Evolutionary conservation across 192 early-diverging fungal genomes (phyloP), one percentile per base, ranked within the genome.

Genomic region (Funneliformis mosseae): DNA sequence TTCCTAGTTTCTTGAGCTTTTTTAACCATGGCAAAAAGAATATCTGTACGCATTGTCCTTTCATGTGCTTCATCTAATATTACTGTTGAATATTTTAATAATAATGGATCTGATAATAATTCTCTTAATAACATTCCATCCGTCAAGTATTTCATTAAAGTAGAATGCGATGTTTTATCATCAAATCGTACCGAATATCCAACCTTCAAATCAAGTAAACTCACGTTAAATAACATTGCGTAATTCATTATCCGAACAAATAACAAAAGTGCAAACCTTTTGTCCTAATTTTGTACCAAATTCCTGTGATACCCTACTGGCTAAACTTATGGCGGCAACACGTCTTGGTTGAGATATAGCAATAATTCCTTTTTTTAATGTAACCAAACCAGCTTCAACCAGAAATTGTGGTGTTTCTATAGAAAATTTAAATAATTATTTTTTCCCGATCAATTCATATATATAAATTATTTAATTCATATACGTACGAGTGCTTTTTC

Each of bases 31-130:
- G 97, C 98, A 86, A 99, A 95, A 43, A 99, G 81, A 61, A 99
- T 94, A 84, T 99, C 98, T 0, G 98, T 73, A 27, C 98, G 88
- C 81, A 99, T 78, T 0, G 95, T 98, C n/a, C 98, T 92, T 85
- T 99, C 98, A 83, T 99, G 98, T 1, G 98, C 98, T 82, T 99
- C 98, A 79, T 99, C 98, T 46, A 99, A 82, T 39, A 99, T 90
- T 79, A 99, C 91, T 9, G 94, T 93, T 42, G 91, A 91, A 84
- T 99, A 99, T 42, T 89, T 82, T 2, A 85, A 78, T 10, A 99
- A 82, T 71, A 96, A 67, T 21, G 89, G 88, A 82, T 99, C 97
- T 5, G 92, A 88, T 70, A 98, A 84, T 6, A 98, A 88, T 83
- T 99, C 98, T 8, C 97, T 88, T 28, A 99, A 81, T 67, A 99